Evolutionary conservation across 176 grass and related monocot genomes (phyloP).

Genomic region (Oryza meyeriana): DNA sequence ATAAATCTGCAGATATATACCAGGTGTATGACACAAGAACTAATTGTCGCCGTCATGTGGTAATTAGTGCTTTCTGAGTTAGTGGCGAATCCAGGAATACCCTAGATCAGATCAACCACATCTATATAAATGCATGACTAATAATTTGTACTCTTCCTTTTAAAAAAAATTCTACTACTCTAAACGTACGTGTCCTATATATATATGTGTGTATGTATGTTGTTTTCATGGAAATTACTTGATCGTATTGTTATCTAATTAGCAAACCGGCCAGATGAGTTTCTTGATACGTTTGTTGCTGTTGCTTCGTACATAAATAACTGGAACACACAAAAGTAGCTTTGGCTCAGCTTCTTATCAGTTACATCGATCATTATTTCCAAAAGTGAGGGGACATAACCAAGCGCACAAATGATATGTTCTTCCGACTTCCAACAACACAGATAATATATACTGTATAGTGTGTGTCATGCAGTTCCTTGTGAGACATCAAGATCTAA

Average conservation of each 20-base stretch:
- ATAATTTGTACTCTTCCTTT: too few relatives aligned
- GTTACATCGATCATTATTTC: background rate
- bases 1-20: background rate
- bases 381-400: slow-evolving; percentile 27
- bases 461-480: background rate
- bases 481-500: slow-evolving; percentile 16
- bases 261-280: too few relatives aligned
- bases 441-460: background rate
- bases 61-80: background rate
- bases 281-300: too few relatives aligned
- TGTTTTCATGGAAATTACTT: too few relatives aligned
- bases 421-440: background rate
- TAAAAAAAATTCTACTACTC: too few relatives aligned
- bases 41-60: background rate
- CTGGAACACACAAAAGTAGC: background rate
- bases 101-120: background rate
- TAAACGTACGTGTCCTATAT: too few relatives aligned
- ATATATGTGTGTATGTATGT: too few relatives aligned
- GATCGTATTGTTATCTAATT: too few relatives aligned
- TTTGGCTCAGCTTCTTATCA: background rate
- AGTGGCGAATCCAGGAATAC: background rate
- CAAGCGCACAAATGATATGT: slow-evolving; percentile 2
- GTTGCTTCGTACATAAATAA: background rate
- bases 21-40: background rate
- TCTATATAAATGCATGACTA: too few relatives aligned